These are phyloP conservation scores for Scytalidium lignicola DNA, from an alignment of 2,329 filamentous ascomycete genomes.

Conservation along the genomic window DNA sequence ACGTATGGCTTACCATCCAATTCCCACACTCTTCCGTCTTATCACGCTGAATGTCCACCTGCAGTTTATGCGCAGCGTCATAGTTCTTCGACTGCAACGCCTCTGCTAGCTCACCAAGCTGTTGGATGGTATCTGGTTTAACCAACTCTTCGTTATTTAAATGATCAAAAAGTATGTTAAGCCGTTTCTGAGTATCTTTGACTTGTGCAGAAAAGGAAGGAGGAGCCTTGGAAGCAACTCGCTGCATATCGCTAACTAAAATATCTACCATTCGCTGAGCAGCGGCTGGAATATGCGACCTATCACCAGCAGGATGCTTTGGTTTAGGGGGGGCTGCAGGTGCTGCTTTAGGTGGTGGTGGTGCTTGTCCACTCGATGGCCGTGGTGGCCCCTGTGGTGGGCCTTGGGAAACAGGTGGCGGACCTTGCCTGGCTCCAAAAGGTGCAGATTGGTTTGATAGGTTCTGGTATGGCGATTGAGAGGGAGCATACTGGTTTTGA, in stretches of 20 bases:
- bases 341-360: conserved; percentile 39
- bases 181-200: conserved; percentile 86
- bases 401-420: conserved; percentile 35
- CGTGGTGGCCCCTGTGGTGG: conserved; percentile 39
- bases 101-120: conserved; percentile 59
- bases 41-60: conserved; percentile 70
- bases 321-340: conserved; percentile 47
- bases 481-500: conserved; percentile 57
- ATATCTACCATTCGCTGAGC: conserved; percentile 79
- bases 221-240: conserved; percentile 80
- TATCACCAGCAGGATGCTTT: conserved; percentile 78
- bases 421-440: conserved; percentile 34
- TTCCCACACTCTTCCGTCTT: conserved; percentile 77
- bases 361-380: conserved; percentile 34
- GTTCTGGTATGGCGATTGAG: conserved; percentile 34
- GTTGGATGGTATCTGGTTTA: conserved; percentile 69
- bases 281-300: conserved; percentile 76
- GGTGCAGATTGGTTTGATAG: conserved; percentile 30
- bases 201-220: conserved; percentile 84
- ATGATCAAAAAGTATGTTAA: conserved; percentile 93
- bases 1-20: conserved; percentile 69
- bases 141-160: conserved; percentile 93
- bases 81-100: conserved; percentile 67
- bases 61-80: conserved; percentile 59
- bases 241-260: conserved; percentile 77